These are phyloP conservation scores for Porcisia hertigi DNA, from an alignment of 208 protist genomes.

Conservation along the genomic window DNA sequence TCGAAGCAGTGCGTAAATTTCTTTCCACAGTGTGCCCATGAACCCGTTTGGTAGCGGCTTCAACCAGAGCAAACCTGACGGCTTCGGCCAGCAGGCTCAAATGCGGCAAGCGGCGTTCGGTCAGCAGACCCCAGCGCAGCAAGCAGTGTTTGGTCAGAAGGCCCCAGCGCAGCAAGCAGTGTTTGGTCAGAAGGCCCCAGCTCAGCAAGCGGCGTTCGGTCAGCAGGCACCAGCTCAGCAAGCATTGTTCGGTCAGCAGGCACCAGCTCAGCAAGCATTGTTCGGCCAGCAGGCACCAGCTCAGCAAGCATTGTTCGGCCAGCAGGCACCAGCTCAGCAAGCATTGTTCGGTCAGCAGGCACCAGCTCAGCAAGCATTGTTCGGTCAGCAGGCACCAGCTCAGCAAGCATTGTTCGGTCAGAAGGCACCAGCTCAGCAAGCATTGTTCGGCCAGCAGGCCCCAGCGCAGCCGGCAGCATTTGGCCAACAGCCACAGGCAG, in stretches of 20 bases:
- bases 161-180: slow-evolving; percentile 10
- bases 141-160: slow-evolving; percentile 26
- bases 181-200: slow-evolving; percentile 51
- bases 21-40: no score
- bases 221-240: slow-evolving; percentile 26
- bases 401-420: no score
- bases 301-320: slow-evolving; percentile 20
- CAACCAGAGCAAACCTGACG: slow-evolving; percentile 23
- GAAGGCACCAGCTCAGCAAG: no score
- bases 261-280: slow-evolving; percentile 6
- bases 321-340: no score
- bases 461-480: slow-evolving; percentile 27
- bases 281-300: slow-evolving; percentile 40
- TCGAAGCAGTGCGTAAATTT: no score
- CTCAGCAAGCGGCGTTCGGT: slow-evolving; percentile 40
- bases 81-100: slow-evolving; percentile 39
- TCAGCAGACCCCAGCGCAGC: slow-evolving; percentile 24
- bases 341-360: no score
- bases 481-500: slow-evolving; percentile 32
- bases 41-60: slow-evolving; percentile 13
- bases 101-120: slow-evolving; percentile 36
- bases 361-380: no score
- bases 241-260: slow-evolving; percentile 24
- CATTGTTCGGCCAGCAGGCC: slow-evolving; percentile 43
- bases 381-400: no score